phyloP scores from a whole-genome alignment of 345 rosid species.

The Lumnitzera littorea region DNA sequence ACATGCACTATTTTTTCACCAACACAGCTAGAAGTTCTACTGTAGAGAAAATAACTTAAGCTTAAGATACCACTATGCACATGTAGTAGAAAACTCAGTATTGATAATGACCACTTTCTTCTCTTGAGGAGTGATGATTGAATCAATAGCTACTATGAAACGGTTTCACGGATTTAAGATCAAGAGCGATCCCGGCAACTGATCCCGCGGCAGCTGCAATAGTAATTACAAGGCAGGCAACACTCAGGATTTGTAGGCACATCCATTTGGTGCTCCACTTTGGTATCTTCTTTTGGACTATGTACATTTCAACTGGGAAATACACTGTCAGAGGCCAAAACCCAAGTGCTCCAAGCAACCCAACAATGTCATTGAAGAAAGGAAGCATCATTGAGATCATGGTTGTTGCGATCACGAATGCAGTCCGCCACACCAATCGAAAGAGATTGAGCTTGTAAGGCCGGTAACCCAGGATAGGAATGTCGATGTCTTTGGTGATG shows the following conservation, averaged over 20 bases:
- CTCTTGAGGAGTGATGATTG: neutral
- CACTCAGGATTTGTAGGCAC: slow-evolving; percentile 43
- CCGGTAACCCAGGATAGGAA: slow-evolving; percentile 33
- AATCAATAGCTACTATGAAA: slow-evolving; percentile 14
- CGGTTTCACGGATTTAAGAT: slow-evolving; percentile 26
- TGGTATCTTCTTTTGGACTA: slow-evolving; percentile 41
- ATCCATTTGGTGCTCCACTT: slow-evolving; percentile 68
- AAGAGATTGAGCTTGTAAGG: slow-evolving; percentile 43
- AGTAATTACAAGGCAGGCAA: slow-evolving; percentile 49
- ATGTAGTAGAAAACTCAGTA: too few species aligned
- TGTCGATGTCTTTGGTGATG: slow-evolving; percentile 37
- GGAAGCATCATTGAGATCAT: slow-evolving; percentile 69
- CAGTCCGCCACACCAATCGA: slow-evolving; percentile 49
- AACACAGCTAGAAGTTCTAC: too few species aligned
- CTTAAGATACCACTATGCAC: too few species aligned
- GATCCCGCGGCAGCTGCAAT: slow-evolving; percentile 60
- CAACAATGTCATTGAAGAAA: slow-evolving; percentile 64
- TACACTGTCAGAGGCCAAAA: slow-evolving; percentile 77
- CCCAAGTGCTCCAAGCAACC: slow-evolving; percentile 68
- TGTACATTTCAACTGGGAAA: slow-evolving; percentile 79
- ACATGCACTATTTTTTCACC: too few species aligned
- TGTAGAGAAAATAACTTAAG: too few species aligned
- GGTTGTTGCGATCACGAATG: slow-evolving; percentile 48
- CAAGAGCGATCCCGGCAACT: slow-evolving; percentile 42
- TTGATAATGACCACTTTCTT: too few species aligned